A percentile compares a stretch with the other conserved stretches of the same genome.
Conservation (phyloP, 2,329 filamentous ascomycete genomes). For the Helicocarpus griseus region DNA sequence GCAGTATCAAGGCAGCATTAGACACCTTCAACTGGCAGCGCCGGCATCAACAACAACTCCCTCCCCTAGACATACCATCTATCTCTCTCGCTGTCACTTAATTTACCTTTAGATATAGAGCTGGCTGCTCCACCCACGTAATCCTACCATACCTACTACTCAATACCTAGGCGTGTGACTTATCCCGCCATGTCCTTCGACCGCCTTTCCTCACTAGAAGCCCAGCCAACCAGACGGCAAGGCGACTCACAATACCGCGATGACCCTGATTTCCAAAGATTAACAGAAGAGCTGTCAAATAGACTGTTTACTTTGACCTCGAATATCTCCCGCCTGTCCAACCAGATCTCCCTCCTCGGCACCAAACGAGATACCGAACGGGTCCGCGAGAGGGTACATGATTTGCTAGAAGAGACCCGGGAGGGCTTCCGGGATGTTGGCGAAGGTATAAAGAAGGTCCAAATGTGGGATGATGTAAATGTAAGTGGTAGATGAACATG, state of each 20-base stretch:
- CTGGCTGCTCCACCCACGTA: neutral
- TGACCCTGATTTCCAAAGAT: slow-evolving; percentile 80
- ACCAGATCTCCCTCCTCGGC: slow-evolving; percentile 75
- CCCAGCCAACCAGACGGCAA: slow-evolving; percentile 60
- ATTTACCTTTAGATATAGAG: neutral
- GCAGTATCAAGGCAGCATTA: neutral
- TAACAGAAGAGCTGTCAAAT: slow-evolving; percentile 75
- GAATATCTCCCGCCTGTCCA: slow-evolving; percentile 74
- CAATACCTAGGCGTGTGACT: neutral
- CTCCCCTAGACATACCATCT: neutral
- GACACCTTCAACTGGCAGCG: neutral
- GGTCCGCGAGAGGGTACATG: slow-evolving; percentile 81
- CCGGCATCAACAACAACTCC: neutral
- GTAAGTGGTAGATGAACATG: slow-evolving; percentile 37
- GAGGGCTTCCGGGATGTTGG: slow-evolving; percentile 83
- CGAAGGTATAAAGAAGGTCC: slow-evolving; percentile 86
- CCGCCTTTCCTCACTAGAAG: slow-evolving; percentile 72
- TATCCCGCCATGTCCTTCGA: slow-evolving; percentile 71
- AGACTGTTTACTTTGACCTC: slow-evolving; percentile 82
- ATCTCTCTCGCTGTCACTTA: neutral
- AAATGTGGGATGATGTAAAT: slow-evolving; percentile 74
- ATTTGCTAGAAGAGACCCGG: slow-evolving; percentile 75
- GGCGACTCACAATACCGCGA: slow-evolving; percentile 72
- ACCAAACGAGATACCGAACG: slow-evolving; percentile 86
- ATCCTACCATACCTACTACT: no score